Conservation (phyloP, 306 rosid species). For the Citrullus mucosospermus region DNA sequence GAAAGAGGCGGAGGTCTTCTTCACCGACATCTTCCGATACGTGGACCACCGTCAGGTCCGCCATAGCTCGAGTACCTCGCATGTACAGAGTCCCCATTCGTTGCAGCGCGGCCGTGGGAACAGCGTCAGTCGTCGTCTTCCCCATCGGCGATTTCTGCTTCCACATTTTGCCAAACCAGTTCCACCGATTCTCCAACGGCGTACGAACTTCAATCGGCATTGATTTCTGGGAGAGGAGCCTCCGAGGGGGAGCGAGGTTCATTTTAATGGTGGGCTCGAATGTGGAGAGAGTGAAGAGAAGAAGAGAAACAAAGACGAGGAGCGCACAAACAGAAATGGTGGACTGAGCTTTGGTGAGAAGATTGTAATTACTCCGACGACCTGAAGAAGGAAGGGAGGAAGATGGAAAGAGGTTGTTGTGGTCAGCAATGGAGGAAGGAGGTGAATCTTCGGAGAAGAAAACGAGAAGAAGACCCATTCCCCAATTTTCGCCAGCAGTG, state of each 20-base stretch:
- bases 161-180: constrained; percentile 21
- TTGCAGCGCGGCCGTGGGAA: constrained; percentile 33
- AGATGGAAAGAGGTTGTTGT: constrained; percentile 15
- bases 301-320: constrained; percentile 58
- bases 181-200: neutral
- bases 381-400: constrained; percentile 7
- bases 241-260: constrained; percentile 13
- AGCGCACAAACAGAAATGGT: constrained; percentile 67
- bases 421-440: constrained; percentile 20
- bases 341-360: constrained; percentile 52
- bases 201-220: neutral
- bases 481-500: constrained; percentile 23
- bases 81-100: constrained; percentile 66
- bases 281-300: constrained; percentile 78
- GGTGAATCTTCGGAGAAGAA: constrained; percentile 44
- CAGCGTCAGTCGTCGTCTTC: neutral
- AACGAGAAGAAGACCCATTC: constrained; percentile 57
- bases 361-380: constrained; percentile 18
- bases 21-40: constrained; percentile 34
- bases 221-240: constrained; percentile 17
- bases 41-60: constrained; percentile 57
- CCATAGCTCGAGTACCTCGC: constrained; percentile 68
- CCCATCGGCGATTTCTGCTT: constrained; percentile 5
- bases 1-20: constrained; percentile 45
- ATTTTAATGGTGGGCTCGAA: constrained; percentile 36